Conservation (phyloP, 306 rosid genomes). For the Begonia fuchsioides region DNA sequence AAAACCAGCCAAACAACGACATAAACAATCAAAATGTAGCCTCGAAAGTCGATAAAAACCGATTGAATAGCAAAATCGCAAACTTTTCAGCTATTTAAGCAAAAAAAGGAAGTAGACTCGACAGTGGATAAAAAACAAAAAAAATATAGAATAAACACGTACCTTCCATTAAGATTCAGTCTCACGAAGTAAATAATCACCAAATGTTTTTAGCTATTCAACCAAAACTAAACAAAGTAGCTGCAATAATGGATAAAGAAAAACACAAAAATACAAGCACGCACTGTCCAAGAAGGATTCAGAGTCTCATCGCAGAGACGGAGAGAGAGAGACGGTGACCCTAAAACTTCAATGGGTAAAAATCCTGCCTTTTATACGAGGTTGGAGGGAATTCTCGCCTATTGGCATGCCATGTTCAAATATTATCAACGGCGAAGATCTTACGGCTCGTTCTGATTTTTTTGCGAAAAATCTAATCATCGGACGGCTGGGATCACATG, state of each 20-base stretch:
- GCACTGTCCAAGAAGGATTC: background rate
- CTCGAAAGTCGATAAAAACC: background rate
- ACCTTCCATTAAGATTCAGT: too few relatives aligned
- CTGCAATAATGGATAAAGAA: background rate
- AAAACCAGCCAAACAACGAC: background rate
- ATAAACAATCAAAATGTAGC: background rate
- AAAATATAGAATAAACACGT: too few relatives aligned
- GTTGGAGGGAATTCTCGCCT: conserved; percentile 1
- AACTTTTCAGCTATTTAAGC: too few relatives aligned
- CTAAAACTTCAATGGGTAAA: background rate
- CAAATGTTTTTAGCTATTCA: background rate
- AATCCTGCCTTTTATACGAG: background rate
- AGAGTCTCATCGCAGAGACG: background rate
- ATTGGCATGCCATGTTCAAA: background rate
- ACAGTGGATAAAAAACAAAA: too few relatives aligned
- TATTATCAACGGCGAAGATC: background rate
- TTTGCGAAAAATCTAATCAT: background rate
- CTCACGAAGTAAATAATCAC: too few relatives aligned
- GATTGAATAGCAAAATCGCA: too few relatives aligned
- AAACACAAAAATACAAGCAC: background rate
- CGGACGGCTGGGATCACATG: background rate
- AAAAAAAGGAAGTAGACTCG: background rate
- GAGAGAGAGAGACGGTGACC: background rate
- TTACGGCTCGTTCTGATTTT: background rate
- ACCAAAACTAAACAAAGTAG: background rate